Conservation (phyloP, 345 rosid species). For the Eucalyptus fibrosa region DNA sequence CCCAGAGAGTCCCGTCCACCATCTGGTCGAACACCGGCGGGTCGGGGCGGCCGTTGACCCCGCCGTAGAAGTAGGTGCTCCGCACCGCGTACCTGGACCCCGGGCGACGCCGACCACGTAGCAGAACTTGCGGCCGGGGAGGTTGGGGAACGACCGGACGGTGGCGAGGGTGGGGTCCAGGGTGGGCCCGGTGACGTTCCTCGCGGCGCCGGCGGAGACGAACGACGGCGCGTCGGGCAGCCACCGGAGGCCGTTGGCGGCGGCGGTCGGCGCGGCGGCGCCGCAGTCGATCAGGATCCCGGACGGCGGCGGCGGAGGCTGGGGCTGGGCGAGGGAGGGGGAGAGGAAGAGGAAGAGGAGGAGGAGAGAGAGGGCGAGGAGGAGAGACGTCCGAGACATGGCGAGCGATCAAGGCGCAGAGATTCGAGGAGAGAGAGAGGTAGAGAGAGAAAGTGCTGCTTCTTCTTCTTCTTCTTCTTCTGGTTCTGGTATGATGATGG, state of each 20-base stretch:
- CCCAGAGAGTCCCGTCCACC: slow-evolving; percentile 81
- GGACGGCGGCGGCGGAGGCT: neutral
- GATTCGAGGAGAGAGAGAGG: neutral
- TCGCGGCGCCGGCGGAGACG: slow-evolving; percentile 34
- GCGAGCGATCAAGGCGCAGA: neutral
- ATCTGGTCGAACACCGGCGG: slow-evolving; percentile 94
- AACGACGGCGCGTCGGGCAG: slow-evolving; percentile 33
- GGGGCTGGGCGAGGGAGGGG: slow-evolving; percentile 28
- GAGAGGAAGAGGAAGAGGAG: neutral
- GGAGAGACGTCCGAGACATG: neutral
- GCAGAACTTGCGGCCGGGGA: slow-evolving; percentile 47
- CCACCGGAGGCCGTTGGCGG: slow-evolving; percentile 47
- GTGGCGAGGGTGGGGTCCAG: slow-evolving; percentile 30
- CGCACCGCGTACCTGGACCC: slow-evolving; percentile 51
- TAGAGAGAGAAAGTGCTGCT: neutral
- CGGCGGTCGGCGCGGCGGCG: slow-evolving; percentile 12
- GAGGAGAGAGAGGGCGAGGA: neutral
- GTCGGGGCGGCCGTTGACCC: slow-evolving; percentile 37
- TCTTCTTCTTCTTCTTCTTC: neutral
- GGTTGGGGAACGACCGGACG: slow-evolving; percentile 70
- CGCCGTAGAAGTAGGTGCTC: slow-evolving; percentile 77
- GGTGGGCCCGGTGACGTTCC: slow-evolving; percentile 15
- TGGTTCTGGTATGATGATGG: neutral
- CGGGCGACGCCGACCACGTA: slow-evolving; percentile 41
- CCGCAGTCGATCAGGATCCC: slow-evolving; percentile 80